A percentile compares a stretch with the other conserved stretches of the same genome.
Evolutionary conservation across 2,329 filamentous ascomycete genomes (phyloP).

Genomic region (Parastagonospora avenae): DNA sequence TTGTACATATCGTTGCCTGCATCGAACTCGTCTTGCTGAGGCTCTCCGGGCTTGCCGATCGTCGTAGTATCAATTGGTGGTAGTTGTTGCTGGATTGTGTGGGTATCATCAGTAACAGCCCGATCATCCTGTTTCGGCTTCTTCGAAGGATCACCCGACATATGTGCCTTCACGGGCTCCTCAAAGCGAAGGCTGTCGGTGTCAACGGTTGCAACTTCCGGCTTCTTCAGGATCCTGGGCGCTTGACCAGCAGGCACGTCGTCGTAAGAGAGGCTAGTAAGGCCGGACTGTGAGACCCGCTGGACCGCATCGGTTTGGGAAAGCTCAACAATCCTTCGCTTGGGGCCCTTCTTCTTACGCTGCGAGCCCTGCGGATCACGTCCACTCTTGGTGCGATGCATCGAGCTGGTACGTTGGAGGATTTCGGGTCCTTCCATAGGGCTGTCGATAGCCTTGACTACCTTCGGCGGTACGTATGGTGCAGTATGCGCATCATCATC

Average conservation of each 20-base stretch:
- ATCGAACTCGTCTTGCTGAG: slow-evolving; percentile 61
- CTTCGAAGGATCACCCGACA: slow-evolving; percentile 38
- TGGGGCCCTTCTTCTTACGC: slow-evolving; percentile 62
- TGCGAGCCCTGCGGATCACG: slow-evolving; percentile 54
- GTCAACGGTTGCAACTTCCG: slow-evolving; percentile 11
- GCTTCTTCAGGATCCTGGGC: slow-evolving; percentile 18
- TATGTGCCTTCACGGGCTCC: slow-evolving; percentile 28
- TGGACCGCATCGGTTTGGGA: slow-evolving; percentile 52
- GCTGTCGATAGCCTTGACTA: slow-evolving; percentile 33
- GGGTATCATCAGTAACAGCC: slow-evolving; percentile 22
- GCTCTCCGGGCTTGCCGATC: slow-evolving; percentile 18
- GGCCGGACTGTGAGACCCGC: slow-evolving; percentile 32
- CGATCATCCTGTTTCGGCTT: slow-evolving; percentile 28
- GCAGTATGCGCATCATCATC: slow-evolving; percentile 65
- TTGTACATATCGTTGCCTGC: slow-evolving; percentile 78
- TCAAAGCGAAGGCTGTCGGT: slow-evolving; percentile 33
- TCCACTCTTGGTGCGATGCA: slow-evolving; percentile 44
- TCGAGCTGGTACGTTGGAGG: slow-evolving; percentile 32
- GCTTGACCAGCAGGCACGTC: slow-evolving; percentile 23
- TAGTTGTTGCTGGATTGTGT: slow-evolving; percentile 33
- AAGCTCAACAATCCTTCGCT: slow-evolving; percentile 63
- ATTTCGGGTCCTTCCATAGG: slow-evolving; percentile 19
- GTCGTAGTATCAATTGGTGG: slow-evolving; percentile 40
- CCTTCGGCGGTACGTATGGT: slow-evolving; percentile 65
- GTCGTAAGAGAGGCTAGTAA: slow-evolving; percentile 37